phyloP scores from a whole-genome alignment of 495 filamentous ascomycete genomes.

The Zalerion maritima region DNA sequence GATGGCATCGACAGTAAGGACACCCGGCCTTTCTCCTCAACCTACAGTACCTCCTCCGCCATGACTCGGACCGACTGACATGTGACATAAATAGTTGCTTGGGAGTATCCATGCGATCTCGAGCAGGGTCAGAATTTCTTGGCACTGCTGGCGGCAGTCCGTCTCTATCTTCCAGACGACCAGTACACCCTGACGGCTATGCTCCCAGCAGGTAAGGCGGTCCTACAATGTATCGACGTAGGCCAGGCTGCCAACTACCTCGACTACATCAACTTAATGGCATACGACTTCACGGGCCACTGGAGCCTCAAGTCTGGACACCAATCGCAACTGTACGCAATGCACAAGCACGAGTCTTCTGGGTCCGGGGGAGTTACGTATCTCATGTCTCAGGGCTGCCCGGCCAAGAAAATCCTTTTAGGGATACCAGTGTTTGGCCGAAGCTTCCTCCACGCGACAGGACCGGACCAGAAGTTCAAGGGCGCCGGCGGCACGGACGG shows the following conservation, averaged over 20 bases:
- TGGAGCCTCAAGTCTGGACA: constrained; percentile 60
- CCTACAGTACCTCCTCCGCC: constrained; percentile 3
- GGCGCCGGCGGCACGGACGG: constrained; percentile 63
- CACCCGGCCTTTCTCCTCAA: constrained; percentile 2
- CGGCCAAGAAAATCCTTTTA: constrained; percentile 57
- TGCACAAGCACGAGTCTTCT: constrained; percentile 41
- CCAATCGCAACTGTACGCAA: constrained; percentile 64
- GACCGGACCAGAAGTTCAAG: constrained; percentile 47
- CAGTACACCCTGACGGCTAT: constrained; percentile 66
- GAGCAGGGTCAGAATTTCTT: constrained; percentile 63
- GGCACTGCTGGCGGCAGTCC: constrained; percentile 50
- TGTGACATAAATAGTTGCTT: constrained; percentile 50
- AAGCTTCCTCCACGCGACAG: constrained; percentile 55
- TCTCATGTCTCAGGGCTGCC: constrained; percentile 50
- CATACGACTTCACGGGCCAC: constrained; percentile 77
- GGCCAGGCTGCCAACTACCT: constrained; percentile 46
- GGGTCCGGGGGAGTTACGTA: constrained; percentile 53
- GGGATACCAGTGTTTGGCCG: constrained; percentile 72
- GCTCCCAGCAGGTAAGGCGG: constrained; percentile 63
- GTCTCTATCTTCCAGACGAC: constrained; percentile 56
- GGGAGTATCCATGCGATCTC: constrained; percentile 66
- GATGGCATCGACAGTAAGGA: constrained; percentile 75
- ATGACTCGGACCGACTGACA: constrained; percentile 1
- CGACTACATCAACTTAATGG: constrained; percentile 70
- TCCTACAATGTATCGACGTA: constrained; percentile 64